Conservation (phyloP, 306 rosid species). For the Urtica urens region DNA sequence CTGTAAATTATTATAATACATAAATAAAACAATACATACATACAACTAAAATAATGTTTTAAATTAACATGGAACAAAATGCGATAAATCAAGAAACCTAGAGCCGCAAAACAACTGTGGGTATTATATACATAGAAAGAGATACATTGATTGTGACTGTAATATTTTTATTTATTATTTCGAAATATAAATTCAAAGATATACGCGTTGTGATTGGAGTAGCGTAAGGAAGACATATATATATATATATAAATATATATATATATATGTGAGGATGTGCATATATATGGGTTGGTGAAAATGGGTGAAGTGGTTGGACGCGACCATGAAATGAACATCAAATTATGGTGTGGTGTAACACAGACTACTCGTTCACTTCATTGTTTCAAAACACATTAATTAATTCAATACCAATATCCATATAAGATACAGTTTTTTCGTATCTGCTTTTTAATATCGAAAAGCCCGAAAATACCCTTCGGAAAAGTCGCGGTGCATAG, state of each 20-base stretch:
- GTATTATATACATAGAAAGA: neutral
- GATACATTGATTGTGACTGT: neutral
- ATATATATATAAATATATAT: no score
- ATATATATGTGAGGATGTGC: no score
- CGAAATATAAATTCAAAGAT: neutral
- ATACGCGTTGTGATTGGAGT: constrained; percentile 36
- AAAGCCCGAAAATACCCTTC: neutral
- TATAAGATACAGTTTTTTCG: neutral
- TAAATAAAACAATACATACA: neutral
- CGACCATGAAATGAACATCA: constrained; percentile 27
- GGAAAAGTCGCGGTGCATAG: constrained; percentile 1
- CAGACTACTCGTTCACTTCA: constrained; percentile 16
- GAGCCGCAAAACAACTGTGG: neutral
- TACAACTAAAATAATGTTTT: no score
- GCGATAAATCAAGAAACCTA: neutral
- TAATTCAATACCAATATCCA: neutral
- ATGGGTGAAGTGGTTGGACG: constrained; percentile 90
- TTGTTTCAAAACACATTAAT: neutral
- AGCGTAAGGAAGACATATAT: constrained; percentile 13
- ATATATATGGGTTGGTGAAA: constrained; percentile 33
- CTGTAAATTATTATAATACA: neutral
- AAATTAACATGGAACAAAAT: no score
- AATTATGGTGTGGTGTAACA: constrained; percentile 26
- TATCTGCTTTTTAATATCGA: constrained; percentile 1
- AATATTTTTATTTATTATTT: neutral